Evolutionary conservation across 2,329 filamentous ascomycete genomes (phyloP), one percentile per base, ranked within the genome.

Genomic region (Emmonsia crescens): DNA sequence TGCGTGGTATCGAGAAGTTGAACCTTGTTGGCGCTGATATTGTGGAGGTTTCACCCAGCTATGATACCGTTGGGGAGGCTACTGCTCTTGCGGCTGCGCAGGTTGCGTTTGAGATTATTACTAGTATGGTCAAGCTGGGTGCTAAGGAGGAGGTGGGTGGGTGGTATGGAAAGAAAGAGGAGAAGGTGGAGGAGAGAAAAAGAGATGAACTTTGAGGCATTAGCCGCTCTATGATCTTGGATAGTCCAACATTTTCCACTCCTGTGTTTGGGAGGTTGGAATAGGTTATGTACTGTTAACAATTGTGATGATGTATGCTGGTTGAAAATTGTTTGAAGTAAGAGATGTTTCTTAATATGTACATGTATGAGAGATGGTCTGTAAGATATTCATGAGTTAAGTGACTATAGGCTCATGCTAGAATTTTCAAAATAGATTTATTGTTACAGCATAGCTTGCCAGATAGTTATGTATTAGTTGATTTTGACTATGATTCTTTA

Each of bases 11-110:
- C 49, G 91, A 96, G 77, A 63, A 74, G 65, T 73, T 96, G 72
- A 96, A 96, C 71, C 77, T 96, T 3, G 89, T 96, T 3, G 92
- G 91, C 1, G 92, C 91, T 0, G 92, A 96, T 75, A 84, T 96
- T 57, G 92, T 96, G 5, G 92, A 96, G 79, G 89, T 95, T 9
- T 85, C 87, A 51, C 91, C 91, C 0, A 88, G 88, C 14, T 96
- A 95, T 71, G 90, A 96, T 78, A 87, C 87, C 12, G 78, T 78
- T 6, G 89, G 86, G 1, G 91, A 96, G 77, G 87, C 86, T 70
- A 96, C 91, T 46, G 89, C 89, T 14, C 75, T 96, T 66, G 90
- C 89, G 19, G 91, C 85, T 1, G 90, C 90, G 48, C 91, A 96
- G 80, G 83, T 95, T 46, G 89, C 85, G 0, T 96, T 87, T 72